These are phyloP conservation scores for Didymella exigua DNA, from an alignment of 2,329 filamentous ascomycete species.

Conservation along the genomic window DNA sequence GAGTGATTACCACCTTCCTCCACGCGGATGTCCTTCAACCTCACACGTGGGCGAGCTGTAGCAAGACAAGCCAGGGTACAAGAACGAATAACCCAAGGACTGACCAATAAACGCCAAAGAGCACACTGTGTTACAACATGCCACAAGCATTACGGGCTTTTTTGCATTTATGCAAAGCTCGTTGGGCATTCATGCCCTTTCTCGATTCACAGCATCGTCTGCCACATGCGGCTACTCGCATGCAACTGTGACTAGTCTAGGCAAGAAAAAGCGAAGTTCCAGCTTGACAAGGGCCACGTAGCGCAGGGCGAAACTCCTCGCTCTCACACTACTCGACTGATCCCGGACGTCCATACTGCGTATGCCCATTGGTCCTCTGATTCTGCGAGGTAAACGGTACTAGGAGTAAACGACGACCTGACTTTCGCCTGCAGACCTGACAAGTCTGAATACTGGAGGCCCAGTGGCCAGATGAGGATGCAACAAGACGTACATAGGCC, in stretches of 20 bases:
- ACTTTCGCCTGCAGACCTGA: not conserved
- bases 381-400: not conserved
- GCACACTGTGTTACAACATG: not conserved
- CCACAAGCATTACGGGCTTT: not conserved
- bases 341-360: not conserved
- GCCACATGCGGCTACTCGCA: conserved; percentile 12
- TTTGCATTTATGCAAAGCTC: not conserved
- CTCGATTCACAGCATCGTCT: conserved; percentile 18
- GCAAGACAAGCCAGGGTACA: conserved; percentile 5
- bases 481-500: not conserved
- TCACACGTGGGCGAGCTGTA: not conserved
- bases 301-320: not conserved
- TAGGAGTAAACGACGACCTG: not conserved
- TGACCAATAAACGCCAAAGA: conserved; percentile 12
- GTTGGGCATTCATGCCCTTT: conserved; percentile 3
- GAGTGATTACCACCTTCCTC: not conserved
- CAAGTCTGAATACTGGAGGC: not conserved
- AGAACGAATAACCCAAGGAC: not conserved
- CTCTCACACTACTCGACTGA: not conserved
- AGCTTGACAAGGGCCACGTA: conserved; percentile 13
- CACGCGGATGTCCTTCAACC: conserved; percentile 3
- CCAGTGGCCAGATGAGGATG: not conserved
- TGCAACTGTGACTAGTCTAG: conserved; percentile 25
- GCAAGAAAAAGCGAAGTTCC: conserved; percentile 29
- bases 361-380: not conserved